Evolutionary conservation across 805 yeast genomes (phyloP).

Genomic region (Pichia membranifaciens): DNA sequence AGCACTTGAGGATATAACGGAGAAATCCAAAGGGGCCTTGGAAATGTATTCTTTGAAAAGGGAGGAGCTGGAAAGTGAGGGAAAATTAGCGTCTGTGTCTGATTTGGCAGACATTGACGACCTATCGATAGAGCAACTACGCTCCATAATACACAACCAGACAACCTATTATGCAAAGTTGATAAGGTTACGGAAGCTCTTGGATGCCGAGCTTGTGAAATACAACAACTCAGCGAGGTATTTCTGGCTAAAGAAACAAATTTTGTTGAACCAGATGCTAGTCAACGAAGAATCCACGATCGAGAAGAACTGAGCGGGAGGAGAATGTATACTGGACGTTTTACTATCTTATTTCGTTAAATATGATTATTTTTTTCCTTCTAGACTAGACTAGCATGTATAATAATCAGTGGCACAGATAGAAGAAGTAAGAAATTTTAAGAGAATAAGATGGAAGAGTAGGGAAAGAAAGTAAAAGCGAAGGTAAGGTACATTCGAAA

Average conservation of each 20-base stretch:
- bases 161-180: constrained; percentile 21
- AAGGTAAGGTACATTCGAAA: no score
- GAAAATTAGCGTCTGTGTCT: constrained; percentile 6
- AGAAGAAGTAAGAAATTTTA: no score
- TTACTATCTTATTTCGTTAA: not conserved
- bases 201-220: constrained; percentile 21
- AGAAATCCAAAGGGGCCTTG: constrained; percentile 10
- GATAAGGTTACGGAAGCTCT: constrained; percentile 13
- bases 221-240: constrained; percentile 17
- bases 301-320: not conserved
- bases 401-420: no score
- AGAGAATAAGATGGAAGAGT: no score
- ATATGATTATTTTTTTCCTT: not conserved
- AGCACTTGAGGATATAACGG: constrained; percentile 8
- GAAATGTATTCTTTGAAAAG: constrained; percentile 7
- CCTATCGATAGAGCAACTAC: constrained; percentile 16
- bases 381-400: no score
- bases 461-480: no score
- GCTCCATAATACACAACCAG: constrained; percentile 16
- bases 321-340: not conserved
- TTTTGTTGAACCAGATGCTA: constrained; percentile 17
- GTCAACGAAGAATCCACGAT: constrained; percentile 5
- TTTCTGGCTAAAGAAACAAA: constrained; percentile 27
- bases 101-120: constrained; percentile 14
- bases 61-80: constrained; percentile 3